Percentiles rank a stretch among this genome's conserved stretches.
phyloP scores from a whole-genome alignment of 2,329 filamentous ascomycete species.

The Cadophora luteo-olivacea region DNA sequence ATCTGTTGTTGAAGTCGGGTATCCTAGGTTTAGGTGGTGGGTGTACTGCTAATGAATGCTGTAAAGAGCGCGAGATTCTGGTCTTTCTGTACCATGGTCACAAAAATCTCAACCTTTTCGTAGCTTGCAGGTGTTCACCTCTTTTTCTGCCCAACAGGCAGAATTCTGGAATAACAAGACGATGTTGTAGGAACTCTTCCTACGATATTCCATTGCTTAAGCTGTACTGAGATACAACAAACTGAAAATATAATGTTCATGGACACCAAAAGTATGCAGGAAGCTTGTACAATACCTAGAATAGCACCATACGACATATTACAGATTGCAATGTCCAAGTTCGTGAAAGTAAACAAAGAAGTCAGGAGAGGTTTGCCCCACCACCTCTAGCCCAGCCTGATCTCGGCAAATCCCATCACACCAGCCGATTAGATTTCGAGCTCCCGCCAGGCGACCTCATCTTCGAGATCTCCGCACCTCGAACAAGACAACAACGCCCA shows the following conservation, averaged over 20 bases:
- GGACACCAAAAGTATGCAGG: background rate
- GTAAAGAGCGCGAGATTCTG: too few species aligned
- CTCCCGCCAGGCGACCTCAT: constrained; percentile 10
- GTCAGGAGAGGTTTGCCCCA: background rate
- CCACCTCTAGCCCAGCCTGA: background rate
- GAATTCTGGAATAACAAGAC: background rate
- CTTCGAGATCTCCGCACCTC: background rate
- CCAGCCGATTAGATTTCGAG: constrained; percentile 1
- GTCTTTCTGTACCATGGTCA: too few species aligned
- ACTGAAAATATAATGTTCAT: background rate
- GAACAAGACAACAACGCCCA: background rate
- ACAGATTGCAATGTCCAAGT: background rate
- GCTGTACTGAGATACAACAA: background rate
- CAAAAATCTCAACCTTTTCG: too few species aligned
- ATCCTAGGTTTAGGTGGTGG: too few species aligned
- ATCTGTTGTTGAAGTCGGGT: too few species aligned
- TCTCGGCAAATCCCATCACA: constrained; percentile 5
- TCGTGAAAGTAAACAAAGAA: constrained; percentile 12
- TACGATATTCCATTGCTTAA: background rate
- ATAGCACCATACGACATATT: too few species aligned
- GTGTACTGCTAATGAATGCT: too few species aligned
- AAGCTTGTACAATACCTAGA: background rate
- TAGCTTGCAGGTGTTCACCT: too few species aligned
- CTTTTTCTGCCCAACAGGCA: too few species aligned
- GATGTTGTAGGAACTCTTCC: background rate